These are phyloP conservation scores for Solanum aculeatissimum DNA, from an alignment of 305 asterid species.

Conservation along the genomic window DNA sequence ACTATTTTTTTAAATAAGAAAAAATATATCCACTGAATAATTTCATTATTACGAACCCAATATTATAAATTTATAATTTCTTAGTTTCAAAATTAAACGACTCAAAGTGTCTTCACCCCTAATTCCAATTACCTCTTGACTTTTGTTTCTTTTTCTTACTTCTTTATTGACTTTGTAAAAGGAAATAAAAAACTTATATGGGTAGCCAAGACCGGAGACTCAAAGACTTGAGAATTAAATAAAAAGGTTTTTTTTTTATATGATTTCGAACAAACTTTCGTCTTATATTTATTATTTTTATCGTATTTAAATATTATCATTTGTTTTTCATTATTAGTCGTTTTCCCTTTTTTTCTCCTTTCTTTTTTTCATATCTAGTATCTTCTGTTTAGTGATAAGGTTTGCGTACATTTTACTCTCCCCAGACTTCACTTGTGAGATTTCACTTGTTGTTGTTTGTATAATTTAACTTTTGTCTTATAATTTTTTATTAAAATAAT, in stretches of 20 bases:
- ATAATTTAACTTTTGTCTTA: too few species aligned
- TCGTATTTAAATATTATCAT: too few species aligned
- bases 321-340: too few species aligned
- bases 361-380: too few species aligned
- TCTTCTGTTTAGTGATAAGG: too few species aligned
- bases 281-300: too few species aligned
- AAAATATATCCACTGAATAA: neutral
- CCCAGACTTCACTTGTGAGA: too few species aligned
- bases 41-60: neutral
- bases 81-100: neutral
- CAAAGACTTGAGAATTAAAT: neutral
- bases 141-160: neutral
- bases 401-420: too few species aligned
- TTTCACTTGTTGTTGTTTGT: too few species aligned
- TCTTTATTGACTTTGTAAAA: neutral
- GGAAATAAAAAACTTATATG: neutral
- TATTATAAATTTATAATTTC: neutral
- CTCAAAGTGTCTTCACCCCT: neutral
- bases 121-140: neutral
- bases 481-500: too few species aligned
- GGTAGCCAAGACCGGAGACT: neutral
- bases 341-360: too few species aligned
- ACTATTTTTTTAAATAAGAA: neutral
- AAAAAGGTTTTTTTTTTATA: accelerated
- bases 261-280: neutral